phyloP scores from a whole-genome alignment of 352 stramenopile species.

The Pythium dissotocum region DNA sequence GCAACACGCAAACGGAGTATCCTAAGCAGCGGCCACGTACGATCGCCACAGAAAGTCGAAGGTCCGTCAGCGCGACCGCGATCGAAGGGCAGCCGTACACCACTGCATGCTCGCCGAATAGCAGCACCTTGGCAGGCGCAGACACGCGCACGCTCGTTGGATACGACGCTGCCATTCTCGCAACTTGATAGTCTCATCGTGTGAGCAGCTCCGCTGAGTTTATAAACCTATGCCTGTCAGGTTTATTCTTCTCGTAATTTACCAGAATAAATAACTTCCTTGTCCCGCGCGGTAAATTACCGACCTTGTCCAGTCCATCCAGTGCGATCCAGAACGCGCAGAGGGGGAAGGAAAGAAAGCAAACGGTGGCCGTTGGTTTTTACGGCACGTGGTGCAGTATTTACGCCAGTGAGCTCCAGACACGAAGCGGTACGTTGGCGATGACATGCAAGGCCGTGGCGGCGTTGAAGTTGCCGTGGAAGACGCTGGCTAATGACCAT shows the following conservation, averaged over 20 bases:
- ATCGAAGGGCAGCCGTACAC: conserved; percentile 87
- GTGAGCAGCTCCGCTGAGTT: not conserved
- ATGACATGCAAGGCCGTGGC: not conserved
- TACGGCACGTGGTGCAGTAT: conserved; percentile 5
- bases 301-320: not conserved
- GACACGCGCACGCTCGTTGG: conserved; percentile 47
- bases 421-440: conserved; percentile 5
- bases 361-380: conserved; percentile 12
- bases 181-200: not conserved
- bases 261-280: not conserved
- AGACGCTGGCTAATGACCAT: not conserved
- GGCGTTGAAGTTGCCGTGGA: conserved; percentile 12
- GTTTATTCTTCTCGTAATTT: not conserved
- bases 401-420: not conserved
- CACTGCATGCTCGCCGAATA: conserved; percentile 90
- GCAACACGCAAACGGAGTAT: not conserved
- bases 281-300: not conserved
- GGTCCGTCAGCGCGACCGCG: conserved; percentile 75
- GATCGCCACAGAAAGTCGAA: conserved; percentile 78
- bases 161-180: not conserved
- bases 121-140: conserved; percentile 88
- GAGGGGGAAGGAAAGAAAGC: not conserved
- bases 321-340: not conserved
- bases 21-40: conserved; percentile 44
- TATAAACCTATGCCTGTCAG: conserved; percentile 8